These are phyloP conservation scores for Leucocoprinus birnbaumii DNA, from an alignment of 768 basidiomycete species.

Conservation along the genomic window DNA sequence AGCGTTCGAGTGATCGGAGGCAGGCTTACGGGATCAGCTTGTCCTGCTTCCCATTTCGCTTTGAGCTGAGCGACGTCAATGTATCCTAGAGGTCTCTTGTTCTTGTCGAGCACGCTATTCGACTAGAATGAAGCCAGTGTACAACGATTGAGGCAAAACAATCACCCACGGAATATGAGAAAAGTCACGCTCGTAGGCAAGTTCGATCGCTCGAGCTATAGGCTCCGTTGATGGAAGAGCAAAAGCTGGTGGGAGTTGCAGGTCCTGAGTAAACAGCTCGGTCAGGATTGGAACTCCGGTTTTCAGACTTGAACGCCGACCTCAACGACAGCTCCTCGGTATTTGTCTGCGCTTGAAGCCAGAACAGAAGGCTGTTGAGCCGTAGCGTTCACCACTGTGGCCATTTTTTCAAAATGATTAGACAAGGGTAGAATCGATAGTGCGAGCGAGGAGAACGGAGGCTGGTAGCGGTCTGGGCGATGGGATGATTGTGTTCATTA, in stretches of 20 bases:
- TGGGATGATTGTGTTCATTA: slow-evolving; percentile 5
- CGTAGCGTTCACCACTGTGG: slow-evolving; percentile 15
- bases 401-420: slow-evolving; percentile 16
- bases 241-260: slow-evolving; percentile 87
- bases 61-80: slow-evolving; percentile 77
- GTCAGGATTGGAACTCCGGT: background rate
- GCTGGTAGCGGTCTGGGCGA: background rate
- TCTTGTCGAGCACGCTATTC: slow-evolving; percentile 68
- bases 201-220: slow-evolving; percentile 74
- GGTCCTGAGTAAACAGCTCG: slow-evolving; percentile 43
- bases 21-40: slow-evolving; percentile 62
- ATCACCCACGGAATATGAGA: slow-evolving; percentile 80
- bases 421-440: background rate
- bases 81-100: slow-evolving; percentile 79
- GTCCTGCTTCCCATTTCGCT: slow-evolving; percentile 71
- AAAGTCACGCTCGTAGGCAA: slow-evolving; percentile 93
- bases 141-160: background rate
- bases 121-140: background rate
- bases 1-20: background rate
- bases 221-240: slow-evolving; percentile 69
- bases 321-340: slow-evolving; percentile 90
- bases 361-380: slow-evolving; percentile 11
- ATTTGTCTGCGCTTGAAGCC: slow-evolving; percentile 44
- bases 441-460: background rate
- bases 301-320: slow-evolving; percentile 32